phyloP scores from a whole-genome alignment of 208 protist genomes.

The Tetramitus jugosus region DNA sequence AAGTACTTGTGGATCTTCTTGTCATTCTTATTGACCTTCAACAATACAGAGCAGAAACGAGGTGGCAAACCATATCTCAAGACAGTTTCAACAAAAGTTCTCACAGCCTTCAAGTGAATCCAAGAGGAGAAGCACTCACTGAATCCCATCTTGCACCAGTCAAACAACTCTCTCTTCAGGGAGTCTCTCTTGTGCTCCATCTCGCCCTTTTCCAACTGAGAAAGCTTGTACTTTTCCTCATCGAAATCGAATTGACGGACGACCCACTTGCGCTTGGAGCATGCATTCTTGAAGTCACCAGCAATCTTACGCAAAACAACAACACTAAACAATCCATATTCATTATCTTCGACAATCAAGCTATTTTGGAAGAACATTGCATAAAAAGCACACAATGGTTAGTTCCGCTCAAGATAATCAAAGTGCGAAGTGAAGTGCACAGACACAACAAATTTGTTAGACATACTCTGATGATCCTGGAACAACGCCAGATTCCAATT shows the following conservation, averaged over 20 bases:
- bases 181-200: slow-evolving; percentile 65
- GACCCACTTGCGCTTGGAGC: slow-evolving; percentile 54
- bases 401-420: too few species aligned
- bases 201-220: slow-evolving; percentile 51
- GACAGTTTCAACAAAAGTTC: slow-evolving; percentile 75
- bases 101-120: slow-evolving; percentile 77
- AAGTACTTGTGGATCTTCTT: slow-evolving; percentile 17
- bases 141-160: slow-evolving; percentile 67
- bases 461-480: not conserved
- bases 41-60: slow-evolving; percentile 62
- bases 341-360: too few species aligned
- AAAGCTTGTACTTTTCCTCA: slow-evolving; percentile 45
- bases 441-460: too few species aligned
- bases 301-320: slow-evolving; percentile 68
- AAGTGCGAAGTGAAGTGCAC: too few species aligned
- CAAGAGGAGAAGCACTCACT: slow-evolving; percentile 72
- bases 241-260: slow-evolving; percentile 60
- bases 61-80: slow-evolving; percentile 74
- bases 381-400: too few species aligned
- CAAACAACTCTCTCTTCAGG: slow-evolving; percentile 59
- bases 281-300: slow-evolving; percentile 64
- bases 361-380: too few species aligned
- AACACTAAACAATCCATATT: slow-evolving; percentile 75
- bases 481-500: not conserved
- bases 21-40: slow-evolving; percentile 30